These are phyloP conservation scores for Pleurotus salmoneostramineus DNA, from an alignment of 768 basidiomycete species.

Conservation along the genomic window DNA sequence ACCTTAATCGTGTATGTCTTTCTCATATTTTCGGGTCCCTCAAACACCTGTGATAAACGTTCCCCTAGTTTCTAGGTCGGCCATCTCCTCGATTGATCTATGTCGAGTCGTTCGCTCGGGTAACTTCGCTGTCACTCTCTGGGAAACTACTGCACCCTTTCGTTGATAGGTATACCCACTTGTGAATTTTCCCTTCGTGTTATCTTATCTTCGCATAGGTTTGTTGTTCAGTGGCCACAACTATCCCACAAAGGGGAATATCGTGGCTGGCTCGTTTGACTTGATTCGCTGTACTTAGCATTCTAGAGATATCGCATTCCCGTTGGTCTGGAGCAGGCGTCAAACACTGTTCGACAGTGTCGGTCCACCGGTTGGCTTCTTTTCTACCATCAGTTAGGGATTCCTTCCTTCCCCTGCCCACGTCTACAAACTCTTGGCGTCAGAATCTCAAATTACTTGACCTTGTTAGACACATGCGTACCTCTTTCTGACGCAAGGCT, in stretches of 20 bases:
- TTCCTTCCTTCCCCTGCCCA: neutral
- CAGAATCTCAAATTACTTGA: too few relatives aligned
- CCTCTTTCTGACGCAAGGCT: too few relatives aligned
- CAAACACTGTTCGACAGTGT: neutral
- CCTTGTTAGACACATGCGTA: too few relatives aligned
- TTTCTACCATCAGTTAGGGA: neutral
- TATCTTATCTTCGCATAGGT: conserved; percentile 37
- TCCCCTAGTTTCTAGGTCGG: conserved; percentile 67
- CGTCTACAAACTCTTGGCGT: neutral
- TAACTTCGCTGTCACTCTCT: conserved; percentile 74
- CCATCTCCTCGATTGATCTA: conserved; percentile 75
- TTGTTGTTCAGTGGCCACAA: conserved; percentile 89
- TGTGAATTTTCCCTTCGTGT: neutral
- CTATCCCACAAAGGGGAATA: conserved; percentile 45
- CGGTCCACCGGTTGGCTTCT: neutral
- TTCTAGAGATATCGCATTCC: neutral
- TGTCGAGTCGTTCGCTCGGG: conserved; percentile 92
- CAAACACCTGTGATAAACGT: neutral
- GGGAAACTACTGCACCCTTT: conserved; percentile 78
- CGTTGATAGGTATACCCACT: conserved; percentile 67
- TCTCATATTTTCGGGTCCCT: conserved; percentile 3
- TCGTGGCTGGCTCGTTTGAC: conserved; percentile 64
- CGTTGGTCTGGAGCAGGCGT: neutral
- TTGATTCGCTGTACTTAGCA: neutral
- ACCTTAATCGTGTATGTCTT: conserved; percentile 63